Conservation (phyloP, 1,139 yeast species). For the Candida dubliniensis region DNA sequence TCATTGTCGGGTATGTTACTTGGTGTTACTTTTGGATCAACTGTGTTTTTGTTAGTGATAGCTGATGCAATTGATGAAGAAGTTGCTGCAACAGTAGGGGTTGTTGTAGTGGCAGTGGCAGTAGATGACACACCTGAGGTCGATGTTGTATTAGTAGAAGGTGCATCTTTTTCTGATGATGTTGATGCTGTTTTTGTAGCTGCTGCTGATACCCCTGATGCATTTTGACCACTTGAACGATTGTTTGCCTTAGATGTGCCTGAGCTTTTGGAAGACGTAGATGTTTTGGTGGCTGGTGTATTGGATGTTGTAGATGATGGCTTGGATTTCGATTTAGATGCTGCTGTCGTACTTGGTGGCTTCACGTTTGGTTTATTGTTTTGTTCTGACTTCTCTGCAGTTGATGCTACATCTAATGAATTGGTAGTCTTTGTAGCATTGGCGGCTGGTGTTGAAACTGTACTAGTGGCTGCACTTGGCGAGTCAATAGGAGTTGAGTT, state of each 20-base stretch:
- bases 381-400: conserved; percentile 5
- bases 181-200: conserved; percentile 2
- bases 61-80: conserved; percentile 12
- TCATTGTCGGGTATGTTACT: conserved; percentile 47
- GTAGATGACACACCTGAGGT: conserved; percentile 6
- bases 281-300: conserved; percentile 2
- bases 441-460: conserved; percentile 8
- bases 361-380: conserved; percentile 1
- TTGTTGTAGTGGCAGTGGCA: conserved; percentile 10
- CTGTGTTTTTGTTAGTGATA: conserved; percentile 8
- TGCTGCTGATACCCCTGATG: conserved; percentile 6
- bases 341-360: neutral
- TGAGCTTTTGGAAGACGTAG: conserved; percentile 9
- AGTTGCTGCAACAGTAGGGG: conserved; percentile 13
- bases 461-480: conserved; percentile 4
- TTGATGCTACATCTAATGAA: conserved; percentile 10
- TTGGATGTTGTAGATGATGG: conserved; percentile 3
- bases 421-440: neutral
- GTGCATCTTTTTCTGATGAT: conserved; percentile 1
- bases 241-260: conserved; percentile 1
- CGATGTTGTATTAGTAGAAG: conserved; percentile 9
- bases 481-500: conserved; percentile 14
- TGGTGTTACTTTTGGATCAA: conserved; percentile 18
- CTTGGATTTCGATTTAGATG: conserved; percentile 3
- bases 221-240: neutral